These are phyloP conservation scores for Paraurostyla sp. DNA, from an alignment of 73 alveolate genomes.

Conservation along the genomic window DNA sequence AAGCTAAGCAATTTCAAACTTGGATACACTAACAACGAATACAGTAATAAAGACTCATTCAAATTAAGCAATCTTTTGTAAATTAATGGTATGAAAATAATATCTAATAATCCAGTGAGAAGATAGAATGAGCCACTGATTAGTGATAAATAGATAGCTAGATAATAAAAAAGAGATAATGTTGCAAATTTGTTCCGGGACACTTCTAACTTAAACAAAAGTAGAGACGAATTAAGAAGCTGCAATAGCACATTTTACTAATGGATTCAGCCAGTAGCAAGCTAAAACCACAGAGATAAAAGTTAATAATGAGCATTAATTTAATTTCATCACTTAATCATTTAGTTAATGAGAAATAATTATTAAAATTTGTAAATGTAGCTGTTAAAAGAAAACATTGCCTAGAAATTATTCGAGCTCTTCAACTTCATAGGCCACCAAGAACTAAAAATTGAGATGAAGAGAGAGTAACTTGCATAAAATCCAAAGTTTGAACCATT, in stretches of 20 bases:
- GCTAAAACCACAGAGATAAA: background rate
- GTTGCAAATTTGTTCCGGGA: background rate
- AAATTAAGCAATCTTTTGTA: no score
- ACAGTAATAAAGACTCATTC: background rate
- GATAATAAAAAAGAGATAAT: background rate
- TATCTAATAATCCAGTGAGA: no score
- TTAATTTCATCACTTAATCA: no score
- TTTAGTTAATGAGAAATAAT: background rate
- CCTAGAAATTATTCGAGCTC: background rate
- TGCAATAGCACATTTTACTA: background rate
- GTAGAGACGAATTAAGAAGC: background rate
- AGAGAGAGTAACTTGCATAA: slow-evolving; percentile 8
- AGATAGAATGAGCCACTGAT: no score
- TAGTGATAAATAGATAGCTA: no score
- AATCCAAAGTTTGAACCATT: slow-evolving; percentile 4
- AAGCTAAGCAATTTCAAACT: background rate
- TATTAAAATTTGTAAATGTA: slow-evolving; percentile 26
- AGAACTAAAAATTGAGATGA: background rate
- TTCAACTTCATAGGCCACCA: slow-evolving; percentile 12
- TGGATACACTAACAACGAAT: background rate
- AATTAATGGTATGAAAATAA: no score
- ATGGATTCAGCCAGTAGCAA: background rate
- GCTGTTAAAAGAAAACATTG: slow-evolving; percentile 8
- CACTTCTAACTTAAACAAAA: background rate
- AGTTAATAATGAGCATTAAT: background rate